phyloP scores from a whole-genome alignment of 1,284 basidiomycete genomes.

The Neonothopanus nambi region DNA sequence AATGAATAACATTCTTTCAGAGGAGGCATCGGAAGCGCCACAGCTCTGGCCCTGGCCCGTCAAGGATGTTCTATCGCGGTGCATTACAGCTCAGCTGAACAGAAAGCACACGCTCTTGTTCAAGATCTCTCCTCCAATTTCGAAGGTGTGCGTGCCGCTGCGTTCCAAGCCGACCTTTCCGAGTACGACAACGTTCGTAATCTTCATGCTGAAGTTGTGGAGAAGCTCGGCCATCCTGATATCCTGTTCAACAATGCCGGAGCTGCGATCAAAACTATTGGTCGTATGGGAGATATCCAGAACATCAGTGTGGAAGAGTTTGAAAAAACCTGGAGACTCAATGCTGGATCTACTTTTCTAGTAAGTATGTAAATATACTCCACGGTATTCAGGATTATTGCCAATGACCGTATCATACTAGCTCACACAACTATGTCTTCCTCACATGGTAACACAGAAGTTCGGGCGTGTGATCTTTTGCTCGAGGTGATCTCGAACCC shows the following conservation, averaged over 20 bases:
- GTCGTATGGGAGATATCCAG: constrained; percentile 46
- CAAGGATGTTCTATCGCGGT: constrained; percentile 52
- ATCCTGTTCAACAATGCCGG: constrained; percentile 56
- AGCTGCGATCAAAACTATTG: constrained; percentile 40
- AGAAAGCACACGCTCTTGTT: constrained; percentile 38
- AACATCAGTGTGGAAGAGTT: constrained; percentile 45
- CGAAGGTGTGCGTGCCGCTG: constrained; percentile 36
- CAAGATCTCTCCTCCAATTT: constrained; percentile 30
- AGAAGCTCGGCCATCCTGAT: constrained; percentile 46
- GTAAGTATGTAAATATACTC: constrained; percentile 19
- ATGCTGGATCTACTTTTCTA: constrained; percentile 47
- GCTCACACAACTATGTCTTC: constrained; percentile 52
- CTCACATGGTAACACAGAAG: constrained; percentile 49
- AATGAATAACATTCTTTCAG: constrained; percentile 24
- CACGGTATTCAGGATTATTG: neutral
- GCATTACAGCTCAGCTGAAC: constrained; percentile 44
- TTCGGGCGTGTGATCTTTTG: constrained; percentile 53
- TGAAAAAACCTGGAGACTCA: constrained; percentile 49
- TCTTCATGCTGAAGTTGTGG: constrained; percentile 44
- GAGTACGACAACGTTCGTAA: constrained; percentile 44
- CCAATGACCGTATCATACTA: constrained; percentile 16
- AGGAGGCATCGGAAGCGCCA: constrained; percentile 54
- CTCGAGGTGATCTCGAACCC: constrained; percentile 37
- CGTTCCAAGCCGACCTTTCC: constrained; percentile 49
- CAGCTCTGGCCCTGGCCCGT: constrained; percentile 43